Percentiles rank a stretch among this genome's conserved stretches.
Conservation (phyloP, 1,139 yeast species). For the Blastobotrys buckinghamii region DNA sequence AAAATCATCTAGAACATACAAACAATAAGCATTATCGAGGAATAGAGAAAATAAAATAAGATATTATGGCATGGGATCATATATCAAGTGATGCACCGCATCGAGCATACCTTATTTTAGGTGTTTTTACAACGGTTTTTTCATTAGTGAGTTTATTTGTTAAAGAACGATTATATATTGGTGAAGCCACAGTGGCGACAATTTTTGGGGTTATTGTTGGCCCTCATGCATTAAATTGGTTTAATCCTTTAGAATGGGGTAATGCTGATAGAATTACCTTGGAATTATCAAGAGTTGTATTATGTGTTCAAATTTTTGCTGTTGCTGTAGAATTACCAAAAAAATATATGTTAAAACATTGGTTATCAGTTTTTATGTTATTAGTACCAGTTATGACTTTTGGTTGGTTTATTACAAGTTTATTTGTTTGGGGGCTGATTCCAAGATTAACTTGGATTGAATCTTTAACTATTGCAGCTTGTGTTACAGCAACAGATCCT, state of each 20-base stretch:
- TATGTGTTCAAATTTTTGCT: constrained; percentile 92
- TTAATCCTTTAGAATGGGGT: constrained; percentile 87
- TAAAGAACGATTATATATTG: constrained; percentile 82
- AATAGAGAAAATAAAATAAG: not conserved
- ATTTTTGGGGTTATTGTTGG: constrained; percentile 89
- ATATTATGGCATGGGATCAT: constrained; percentile 31
- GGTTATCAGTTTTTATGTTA: constrained; percentile 74
- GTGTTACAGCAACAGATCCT: constrained; percentile 97
- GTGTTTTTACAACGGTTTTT: constrained; percentile 80
- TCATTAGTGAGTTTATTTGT: constrained; percentile 87
- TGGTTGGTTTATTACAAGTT: constrained; percentile 88
- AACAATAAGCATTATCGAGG: too few species aligned
- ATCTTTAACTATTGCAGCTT: constrained; percentile 78
- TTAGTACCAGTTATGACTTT: constrained; percentile 89
- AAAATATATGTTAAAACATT: constrained; percentile 86
- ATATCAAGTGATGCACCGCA: constrained; percentile 55
- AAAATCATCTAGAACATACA: too few species aligned
- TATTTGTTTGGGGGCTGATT: constrained; percentile 76
- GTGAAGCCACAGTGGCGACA: constrained; percentile 90
- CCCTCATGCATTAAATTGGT: constrained; percentile 88
- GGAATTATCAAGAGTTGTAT: constrained; percentile 80
- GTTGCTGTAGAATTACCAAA: constrained; percentile 96
- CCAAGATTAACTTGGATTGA: constrained; percentile 78
- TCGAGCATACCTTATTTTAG: constrained; percentile 88
- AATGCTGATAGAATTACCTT: constrained; percentile 79